Percentiles rank a stretch among this genome's conserved stretches.
These are phyloP conservation scores for Trypanosoma lewisi DNA, from an alignment of 208 protist species.

Conservation along the genomic window DNA sequence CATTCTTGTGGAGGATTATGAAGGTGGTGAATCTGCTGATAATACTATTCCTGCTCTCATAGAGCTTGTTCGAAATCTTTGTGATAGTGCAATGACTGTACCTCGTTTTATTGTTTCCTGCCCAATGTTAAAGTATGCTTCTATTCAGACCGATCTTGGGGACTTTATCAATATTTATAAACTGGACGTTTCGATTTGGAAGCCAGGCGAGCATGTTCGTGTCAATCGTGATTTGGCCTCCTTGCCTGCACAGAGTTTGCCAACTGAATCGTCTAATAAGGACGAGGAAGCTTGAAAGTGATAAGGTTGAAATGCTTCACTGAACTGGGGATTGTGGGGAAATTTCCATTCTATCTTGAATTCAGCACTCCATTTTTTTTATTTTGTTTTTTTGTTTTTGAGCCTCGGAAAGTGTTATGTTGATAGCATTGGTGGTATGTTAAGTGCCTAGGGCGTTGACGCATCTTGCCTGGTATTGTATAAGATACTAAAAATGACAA, in stretches of 20 bases:
- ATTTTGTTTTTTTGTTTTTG: neutral
- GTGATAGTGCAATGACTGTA: conserved; percentile 81
- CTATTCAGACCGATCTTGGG: conserved; percentile 89
- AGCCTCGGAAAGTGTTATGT: neutral
- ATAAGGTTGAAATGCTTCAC: neutral
- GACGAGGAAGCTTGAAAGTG: neutral
- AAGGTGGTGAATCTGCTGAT: conserved; percentile 83
- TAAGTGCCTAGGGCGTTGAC: neutral
- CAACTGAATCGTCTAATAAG: neutral
- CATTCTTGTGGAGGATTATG: conserved; percentile 91
- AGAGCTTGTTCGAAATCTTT: conserved; percentile 70
- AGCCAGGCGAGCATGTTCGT: conserved; percentile 68
- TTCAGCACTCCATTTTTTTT: neutral
- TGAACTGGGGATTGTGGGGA: neutral
- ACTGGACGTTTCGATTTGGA: conserved; percentile 74
- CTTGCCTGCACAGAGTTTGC: neutral
- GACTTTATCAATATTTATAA: conserved; percentile 90
- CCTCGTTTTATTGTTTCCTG: conserved; percentile 86
- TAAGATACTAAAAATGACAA: neutral
- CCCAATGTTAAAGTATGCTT: conserved; percentile 56
- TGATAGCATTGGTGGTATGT: conserved; percentile 12
- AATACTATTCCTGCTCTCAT: conserved; percentile 87
- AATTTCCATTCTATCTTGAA: neutral
- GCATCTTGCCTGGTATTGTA: neutral
- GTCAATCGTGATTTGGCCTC: conserved; percentile 75